Conservation (phyloP, 768 basidiomycete genomes). For the Hericium coralloides region DNA sequence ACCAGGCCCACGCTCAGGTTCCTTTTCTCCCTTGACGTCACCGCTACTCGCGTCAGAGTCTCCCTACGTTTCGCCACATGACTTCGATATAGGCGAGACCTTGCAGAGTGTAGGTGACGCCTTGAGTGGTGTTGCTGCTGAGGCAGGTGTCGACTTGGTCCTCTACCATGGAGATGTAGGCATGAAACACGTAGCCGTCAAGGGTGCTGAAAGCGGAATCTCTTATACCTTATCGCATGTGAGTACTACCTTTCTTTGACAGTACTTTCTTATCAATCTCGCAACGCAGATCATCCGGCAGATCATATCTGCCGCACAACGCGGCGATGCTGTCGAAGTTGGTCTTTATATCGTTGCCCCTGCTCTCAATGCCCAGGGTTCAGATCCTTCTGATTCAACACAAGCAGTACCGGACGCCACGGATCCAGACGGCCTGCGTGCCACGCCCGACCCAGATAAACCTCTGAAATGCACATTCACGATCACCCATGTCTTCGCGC, state of each 20-base stretch:
- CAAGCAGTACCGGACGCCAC: slow-evolving; percentile 11
- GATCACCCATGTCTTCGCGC: slow-evolving; percentile 40
- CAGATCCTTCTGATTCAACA: not conserved
- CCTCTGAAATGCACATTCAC: slow-evolving; percentile 51
- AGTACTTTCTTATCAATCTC: slow-evolving; percentile 12
- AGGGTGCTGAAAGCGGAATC: slow-evolving; percentile 78
- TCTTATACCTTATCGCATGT: slow-evolving; percentile 80
- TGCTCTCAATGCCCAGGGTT: slow-evolving; percentile 1
- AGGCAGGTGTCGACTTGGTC: slow-evolving; percentile 83
- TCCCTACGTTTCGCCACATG: slow-evolving; percentile 19
- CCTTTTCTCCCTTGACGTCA: slow-evolving; percentile 1
- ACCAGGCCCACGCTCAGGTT: slow-evolving; percentile 1
- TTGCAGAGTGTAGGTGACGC: slow-evolving; percentile 86
- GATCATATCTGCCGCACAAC: slow-evolving; percentile 56
- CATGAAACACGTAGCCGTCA: slow-evolving; percentile 79
- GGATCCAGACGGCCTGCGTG: slow-evolving; percentile 3
- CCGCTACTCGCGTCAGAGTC: slow-evolving; percentile 5
- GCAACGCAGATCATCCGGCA: slow-evolving; percentile 68
- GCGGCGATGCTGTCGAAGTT: slow-evolving; percentile 79
- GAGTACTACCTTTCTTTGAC: slow-evolving; percentile 26
- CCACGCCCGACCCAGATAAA: slow-evolving; percentile 20
- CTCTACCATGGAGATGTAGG: slow-evolving; percentile 85
- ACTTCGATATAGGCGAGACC: slow-evolving; percentile 90
- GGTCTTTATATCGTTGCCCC: slow-evolving; percentile 54
- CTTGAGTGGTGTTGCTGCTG: slow-evolving; percentile 74